phyloP scores from a whole-genome alignment of 345 rosid species.

The Gossypium longicalyx region DNA sequence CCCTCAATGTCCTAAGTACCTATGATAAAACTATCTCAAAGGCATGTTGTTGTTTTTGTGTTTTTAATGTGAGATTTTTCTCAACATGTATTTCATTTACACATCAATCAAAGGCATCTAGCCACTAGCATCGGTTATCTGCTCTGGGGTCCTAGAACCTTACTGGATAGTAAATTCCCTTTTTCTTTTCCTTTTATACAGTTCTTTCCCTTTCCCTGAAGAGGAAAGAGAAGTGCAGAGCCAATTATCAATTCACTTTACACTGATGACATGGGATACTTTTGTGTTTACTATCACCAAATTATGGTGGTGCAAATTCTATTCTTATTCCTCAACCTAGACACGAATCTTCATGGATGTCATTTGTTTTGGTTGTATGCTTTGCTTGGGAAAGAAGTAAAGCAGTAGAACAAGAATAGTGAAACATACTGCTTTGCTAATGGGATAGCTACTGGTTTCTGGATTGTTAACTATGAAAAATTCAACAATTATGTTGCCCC shows the following conservation, averaged over 20 bases:
- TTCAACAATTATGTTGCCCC: no score
- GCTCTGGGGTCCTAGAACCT: not conserved
- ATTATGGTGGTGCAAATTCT: not conserved
- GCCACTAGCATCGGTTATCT: not conserved
- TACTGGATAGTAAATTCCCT: not conserved
- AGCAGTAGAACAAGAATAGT: not conserved
- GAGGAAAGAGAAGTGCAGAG: not conserved
- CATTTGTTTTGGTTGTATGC: no score
- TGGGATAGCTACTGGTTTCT: not conserved
- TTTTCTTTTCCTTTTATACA: not conserved
- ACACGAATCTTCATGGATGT: not conserved
- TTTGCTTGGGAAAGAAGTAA: not conserved
- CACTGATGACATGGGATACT: not conserved
- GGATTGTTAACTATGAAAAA: not conserved
- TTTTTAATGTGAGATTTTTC: not conserved
- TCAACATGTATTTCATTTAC: not conserved
- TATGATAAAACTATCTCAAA: not conserved
- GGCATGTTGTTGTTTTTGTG: not conserved
- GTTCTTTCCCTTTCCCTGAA: not conserved
- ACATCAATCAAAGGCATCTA: not conserved
- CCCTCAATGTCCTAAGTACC: not conserved
- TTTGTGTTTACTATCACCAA: constrained; percentile 4
- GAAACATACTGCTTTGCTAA: not conserved
- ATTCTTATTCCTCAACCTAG: no score
- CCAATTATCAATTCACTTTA: not conserved